These are phyloP conservation scores for Niveomyces coronatus DNA, from an alignment of 2,329 filamentous ascomycete genomes.

Conservation along the genomic window DNA sequence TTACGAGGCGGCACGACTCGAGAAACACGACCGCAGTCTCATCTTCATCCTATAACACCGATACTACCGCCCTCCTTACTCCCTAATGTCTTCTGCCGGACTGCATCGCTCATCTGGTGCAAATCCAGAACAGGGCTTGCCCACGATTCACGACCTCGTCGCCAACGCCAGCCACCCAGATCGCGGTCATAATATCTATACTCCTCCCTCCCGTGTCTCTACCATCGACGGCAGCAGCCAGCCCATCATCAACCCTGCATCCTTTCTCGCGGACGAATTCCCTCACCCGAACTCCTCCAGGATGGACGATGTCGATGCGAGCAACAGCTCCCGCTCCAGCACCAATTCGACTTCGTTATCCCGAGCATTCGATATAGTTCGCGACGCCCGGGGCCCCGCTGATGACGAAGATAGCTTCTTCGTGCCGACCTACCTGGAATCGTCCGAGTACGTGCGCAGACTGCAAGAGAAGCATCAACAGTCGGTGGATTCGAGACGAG, in stretches of 20 bases:
- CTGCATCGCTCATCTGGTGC: constrained; percentile 5
- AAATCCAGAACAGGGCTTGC: neutral
- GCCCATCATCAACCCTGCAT: constrained; percentile 20
- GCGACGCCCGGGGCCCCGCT: constrained; percentile 18
- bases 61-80: no score
- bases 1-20: no score
- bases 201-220: constrained; percentile 23
- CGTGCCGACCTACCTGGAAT: constrained; percentile 71
- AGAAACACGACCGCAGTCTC: no score
- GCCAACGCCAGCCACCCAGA: constrained; percentile 23
- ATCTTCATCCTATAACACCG: no score
- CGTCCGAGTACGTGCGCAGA: constrained; percentile 67
- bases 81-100: constrained; percentile 5
- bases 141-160: neutral
- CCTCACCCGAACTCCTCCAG: constrained; percentile 12
- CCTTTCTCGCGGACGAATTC: constrained; percentile 13
- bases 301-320: constrained; percentile 13
- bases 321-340: constrained; percentile 13
- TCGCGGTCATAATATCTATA: constrained; percentile 38
- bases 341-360: constrained; percentile 36
- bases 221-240: constrained; percentile 40
- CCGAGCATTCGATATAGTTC: constrained; percentile 41
- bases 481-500: constrained; percentile 42
- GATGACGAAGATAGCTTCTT: constrained; percentile 49
- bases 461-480: constrained; percentile 60